Percentiles rank a stretch among this genome's conserved stretches.
Conservation (phyloP, 306 rosid species). For the Dryas alaskensis region DNA sequence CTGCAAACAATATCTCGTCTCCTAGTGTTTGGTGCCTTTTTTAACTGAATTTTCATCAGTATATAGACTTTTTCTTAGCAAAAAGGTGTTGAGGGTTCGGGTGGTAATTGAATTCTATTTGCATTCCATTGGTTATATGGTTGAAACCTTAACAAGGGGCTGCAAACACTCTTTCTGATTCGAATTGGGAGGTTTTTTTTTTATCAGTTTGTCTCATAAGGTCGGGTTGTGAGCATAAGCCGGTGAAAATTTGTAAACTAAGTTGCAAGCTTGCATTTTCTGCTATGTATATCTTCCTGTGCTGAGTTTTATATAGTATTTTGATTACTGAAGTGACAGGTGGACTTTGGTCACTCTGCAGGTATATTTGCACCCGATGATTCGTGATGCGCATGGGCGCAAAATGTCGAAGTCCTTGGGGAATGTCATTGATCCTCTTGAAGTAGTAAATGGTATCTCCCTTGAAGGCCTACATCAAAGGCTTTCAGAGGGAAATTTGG, state of each 20-base stretch:
- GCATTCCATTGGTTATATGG: neutral
- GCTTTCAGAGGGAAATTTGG: conserved; percentile 87
- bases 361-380: conserved; percentile 97
- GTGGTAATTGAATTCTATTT: too few relatives aligned
- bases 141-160: neutral
- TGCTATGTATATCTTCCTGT: neutral
- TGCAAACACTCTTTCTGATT: too few relatives aligned
- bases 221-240: too few relatives aligned
- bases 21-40: conserved; percentile 2
- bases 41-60: neutral
- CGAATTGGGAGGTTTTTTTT: too few relatives aligned
- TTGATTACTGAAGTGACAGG: conserved; percentile 2
- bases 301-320: neutral
- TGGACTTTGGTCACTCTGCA: conserved; percentile 32
- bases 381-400: conserved; percentile 98
- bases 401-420: conserved; percentile 98
- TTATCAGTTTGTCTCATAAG: too few relatives aligned
- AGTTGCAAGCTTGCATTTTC: too few relatives aligned
- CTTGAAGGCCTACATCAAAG: conserved; percentile 79
- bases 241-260: too few relatives aligned
- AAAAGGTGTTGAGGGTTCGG: too few relatives aligned
- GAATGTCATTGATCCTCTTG: conserved; percentile 93
- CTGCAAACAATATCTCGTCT: neutral
- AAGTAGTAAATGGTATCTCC: conserved; percentile 79
- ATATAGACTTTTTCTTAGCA: too few relatives aligned